Conservation (phyloP, 2,329 filamentous ascomycete species). For the Triangularia verruculosa region DNA sequence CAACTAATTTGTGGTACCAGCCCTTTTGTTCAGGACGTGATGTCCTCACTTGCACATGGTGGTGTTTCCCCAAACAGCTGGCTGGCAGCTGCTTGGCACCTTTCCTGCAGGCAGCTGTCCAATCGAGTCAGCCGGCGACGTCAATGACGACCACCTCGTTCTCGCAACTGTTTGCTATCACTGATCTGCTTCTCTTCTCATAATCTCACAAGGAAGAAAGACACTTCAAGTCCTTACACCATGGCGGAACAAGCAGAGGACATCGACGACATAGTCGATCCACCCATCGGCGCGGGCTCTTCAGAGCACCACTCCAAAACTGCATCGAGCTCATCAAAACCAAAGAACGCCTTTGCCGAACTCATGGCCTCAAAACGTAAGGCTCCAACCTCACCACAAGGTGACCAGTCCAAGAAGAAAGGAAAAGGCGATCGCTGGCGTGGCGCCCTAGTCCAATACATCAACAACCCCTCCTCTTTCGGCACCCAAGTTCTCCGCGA, state of each 20-base stretch:
- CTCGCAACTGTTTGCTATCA: too few relatives aligned
- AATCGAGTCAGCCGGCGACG: background rate
- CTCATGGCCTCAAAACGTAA: constrained; percentile 53
- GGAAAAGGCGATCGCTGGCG: constrained; percentile 35
- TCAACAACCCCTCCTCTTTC: constrained; percentile 58
- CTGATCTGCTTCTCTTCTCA: too few relatives aligned
- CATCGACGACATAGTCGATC: constrained; percentile 12
- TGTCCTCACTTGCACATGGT: background rate
- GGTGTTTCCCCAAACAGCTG: background rate
- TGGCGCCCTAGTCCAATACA: constrained; percentile 66
- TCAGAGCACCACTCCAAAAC: background rate
- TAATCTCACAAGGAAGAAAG: background rate
- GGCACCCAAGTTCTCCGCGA: constrained; percentile 62
- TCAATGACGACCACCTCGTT: background rate
- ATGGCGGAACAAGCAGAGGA: constrained; percentile 23
- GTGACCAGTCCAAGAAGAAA: constrained; percentile 10
- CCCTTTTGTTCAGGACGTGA: too few relatives aligned
- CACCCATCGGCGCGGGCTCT: background rate
- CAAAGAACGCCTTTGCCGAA: constrained; percentile 43
- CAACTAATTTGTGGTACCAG: too few relatives aligned
- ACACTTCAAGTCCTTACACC: background rate
- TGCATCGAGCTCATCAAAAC: constrained; percentile 30
- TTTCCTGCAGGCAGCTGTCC: background rate
- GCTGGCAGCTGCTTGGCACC: background rate
- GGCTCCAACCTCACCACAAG: constrained; percentile 19